Conservation (phyloP, 805 yeast genomes). For the Teunomyces kruisii region DNA sequence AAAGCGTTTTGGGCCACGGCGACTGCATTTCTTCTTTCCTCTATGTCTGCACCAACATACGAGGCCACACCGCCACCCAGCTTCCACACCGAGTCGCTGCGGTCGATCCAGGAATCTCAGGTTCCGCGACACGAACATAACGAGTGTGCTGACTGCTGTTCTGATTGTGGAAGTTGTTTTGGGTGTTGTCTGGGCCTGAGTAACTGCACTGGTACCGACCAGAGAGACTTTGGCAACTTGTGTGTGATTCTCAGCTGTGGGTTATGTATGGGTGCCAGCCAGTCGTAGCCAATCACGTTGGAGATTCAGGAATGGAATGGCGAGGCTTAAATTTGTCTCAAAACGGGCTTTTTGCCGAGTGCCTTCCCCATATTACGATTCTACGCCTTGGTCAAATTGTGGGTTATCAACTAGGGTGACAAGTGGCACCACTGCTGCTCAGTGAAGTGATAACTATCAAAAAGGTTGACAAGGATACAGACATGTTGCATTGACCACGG, state of each 20-base stretch:
- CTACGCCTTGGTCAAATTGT: too few species aligned
- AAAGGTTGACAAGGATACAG: too few species aligned
- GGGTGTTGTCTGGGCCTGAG: conserved; percentile 9
- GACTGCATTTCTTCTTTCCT: neutral
- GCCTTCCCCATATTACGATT: too few species aligned
- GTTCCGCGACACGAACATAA: conserved; percentile 10
- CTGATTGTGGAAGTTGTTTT: conserved; percentile 12
- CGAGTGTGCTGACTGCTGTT: conserved; percentile 15
- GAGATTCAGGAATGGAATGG: too few species aligned
- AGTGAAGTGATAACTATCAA: too few species aligned
- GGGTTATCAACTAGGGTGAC: too few species aligned
- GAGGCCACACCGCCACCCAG: conserved; percentile 7
- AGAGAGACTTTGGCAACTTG: conserved; percentile 6
- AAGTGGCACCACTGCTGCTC: too few species aligned
- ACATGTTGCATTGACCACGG: too few species aligned
- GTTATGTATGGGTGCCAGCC: neutral
- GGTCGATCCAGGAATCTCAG: conserved; percentile 14
- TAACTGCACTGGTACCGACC: conserved; percentile 12
- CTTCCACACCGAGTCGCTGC: conserved; percentile 3
- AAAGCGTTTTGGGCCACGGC: neutral
- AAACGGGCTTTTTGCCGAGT: too few species aligned
- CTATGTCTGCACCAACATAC: conserved; percentile 11
- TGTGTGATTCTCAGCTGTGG: conserved; percentile 6
- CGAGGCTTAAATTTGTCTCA: too few species aligned
- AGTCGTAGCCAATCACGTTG: neutral